A percentile compares a stretch with the other conserved stretches of the same genome.
Evolutionary conservation across 2,329 filamentous ascomycete species (phyloP).

Genomic region (Talaromyces sp.): DNA sequence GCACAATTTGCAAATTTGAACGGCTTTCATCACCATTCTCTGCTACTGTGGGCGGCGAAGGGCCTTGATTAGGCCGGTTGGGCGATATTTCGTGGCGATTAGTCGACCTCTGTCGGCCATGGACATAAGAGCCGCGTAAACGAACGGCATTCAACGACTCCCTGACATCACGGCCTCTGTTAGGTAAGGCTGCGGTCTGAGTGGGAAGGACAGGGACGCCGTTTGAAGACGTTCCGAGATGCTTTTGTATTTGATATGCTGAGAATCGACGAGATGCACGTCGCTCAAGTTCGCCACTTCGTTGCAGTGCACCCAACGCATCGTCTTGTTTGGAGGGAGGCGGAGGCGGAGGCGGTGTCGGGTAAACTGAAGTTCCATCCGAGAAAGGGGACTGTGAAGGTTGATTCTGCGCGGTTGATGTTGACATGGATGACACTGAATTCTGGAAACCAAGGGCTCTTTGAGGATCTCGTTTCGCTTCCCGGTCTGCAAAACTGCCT

Average conservation of each 20-base stretch:
- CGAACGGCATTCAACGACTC: constrained; percentile 75
- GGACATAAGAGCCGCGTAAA: constrained; percentile 50
- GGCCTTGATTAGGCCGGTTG: constrained; percentile 43
- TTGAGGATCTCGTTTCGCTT: constrained; percentile 34
- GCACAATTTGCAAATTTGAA: constrained; percentile 28
- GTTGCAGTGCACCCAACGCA: constrained; percentile 82
- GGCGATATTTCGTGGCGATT: constrained; percentile 57
- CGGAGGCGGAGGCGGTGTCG: constrained; percentile 71
- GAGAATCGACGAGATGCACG: constrained; percentile 91
- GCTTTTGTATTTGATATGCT: constrained; percentile 93
- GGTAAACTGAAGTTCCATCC: constrained; percentile 44
- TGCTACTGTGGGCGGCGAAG: constrained; percentile 48
- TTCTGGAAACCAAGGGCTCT: constrained; percentile 22
- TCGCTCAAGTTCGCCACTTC: constrained; percentile 86
- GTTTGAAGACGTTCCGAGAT: constrained; percentile 72
- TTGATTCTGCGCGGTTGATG: constrained; percentile 67
- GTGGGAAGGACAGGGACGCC: constrained; percentile 77
- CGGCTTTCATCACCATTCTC: constrained; percentile 52
- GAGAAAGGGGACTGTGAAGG: constrained; percentile 69
- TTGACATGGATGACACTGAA: constrained; percentile 45
- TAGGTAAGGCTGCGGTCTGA: constrained; percentile 53
- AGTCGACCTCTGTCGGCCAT: constrained; percentile 47
- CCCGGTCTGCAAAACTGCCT: constrained; percentile 31
- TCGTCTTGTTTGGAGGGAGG: constrained; percentile 80
- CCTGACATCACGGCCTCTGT: constrained; percentile 66